Evolutionary conservation across 2,329 filamentous ascomycete species (phyloP).

Genomic region (Sclerotinia nivalis): DNA sequence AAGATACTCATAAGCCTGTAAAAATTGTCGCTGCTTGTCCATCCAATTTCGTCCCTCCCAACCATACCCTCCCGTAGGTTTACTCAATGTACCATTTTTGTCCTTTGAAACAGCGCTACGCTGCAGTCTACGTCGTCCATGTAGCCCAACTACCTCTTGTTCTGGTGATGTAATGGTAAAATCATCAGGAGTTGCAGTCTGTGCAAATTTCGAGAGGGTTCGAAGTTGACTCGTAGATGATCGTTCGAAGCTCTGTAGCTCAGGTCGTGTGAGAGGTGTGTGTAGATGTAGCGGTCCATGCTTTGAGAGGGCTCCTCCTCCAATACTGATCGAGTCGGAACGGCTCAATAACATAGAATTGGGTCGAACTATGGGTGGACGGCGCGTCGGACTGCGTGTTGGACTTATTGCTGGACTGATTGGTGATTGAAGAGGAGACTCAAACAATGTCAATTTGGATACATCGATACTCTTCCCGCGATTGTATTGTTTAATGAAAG

Average conservation of each 20-base stretch:
- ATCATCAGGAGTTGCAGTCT: slow-evolving; percentile 73
- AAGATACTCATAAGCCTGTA: slow-evolving; percentile 97
- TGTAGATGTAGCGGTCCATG: slow-evolving; percentile 34
- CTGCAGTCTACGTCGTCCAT: slow-evolving; percentile 81
- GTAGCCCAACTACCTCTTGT: slow-evolving; percentile 84
- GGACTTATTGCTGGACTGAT: slow-evolving; percentile 1
- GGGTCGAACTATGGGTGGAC: slow-evolving; percentile 46
- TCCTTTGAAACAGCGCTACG: slow-evolving; percentile 50
- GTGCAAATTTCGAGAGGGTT: slow-evolving; percentile 79
- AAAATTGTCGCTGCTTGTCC: slow-evolving; percentile 95
- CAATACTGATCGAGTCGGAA: slow-evolving; percentile 51
- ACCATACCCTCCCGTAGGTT: slow-evolving; percentile 55
- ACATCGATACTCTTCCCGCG: slow-evolving; percentile 34
- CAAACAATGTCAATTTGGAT: slow-evolving; percentile 23
- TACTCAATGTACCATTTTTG: slow-evolving; percentile 49
- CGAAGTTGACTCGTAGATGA: slow-evolving; percentile 89
- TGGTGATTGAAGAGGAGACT: slow-evolving; percentile 16
- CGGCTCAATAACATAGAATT: slow-evolving; percentile 62
- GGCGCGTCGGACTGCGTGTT: slow-evolving; percentile 23
- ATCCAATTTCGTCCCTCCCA: slow-evolving; percentile 94
- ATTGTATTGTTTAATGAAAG: slow-evolving; percentile 47
- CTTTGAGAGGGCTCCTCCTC: slow-evolving; percentile 24
- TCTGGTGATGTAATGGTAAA: slow-evolving; percentile 76
- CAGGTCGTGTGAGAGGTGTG: slow-evolving; percentile 61
- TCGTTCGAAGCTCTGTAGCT: slow-evolving; percentile 78